Conservation (phyloP, 768 basidiomycete species). For the Hemileccinum rubropunctum region DNA sequence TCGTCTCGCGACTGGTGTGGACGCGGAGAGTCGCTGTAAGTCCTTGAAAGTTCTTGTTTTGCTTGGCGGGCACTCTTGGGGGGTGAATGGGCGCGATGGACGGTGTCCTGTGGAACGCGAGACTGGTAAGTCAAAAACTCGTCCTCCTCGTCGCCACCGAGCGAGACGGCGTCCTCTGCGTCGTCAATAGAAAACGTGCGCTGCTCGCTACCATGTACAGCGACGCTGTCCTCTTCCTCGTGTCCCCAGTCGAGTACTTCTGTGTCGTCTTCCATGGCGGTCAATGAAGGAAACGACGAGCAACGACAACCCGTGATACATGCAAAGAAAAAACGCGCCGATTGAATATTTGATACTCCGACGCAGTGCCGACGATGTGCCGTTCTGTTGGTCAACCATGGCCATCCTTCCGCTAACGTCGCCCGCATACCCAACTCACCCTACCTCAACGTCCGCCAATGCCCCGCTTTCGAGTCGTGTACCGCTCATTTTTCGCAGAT, state of each 20-base stretch:
- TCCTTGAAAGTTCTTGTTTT: conserved; percentile 13
- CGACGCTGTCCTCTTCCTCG: conserved; percentile 44
- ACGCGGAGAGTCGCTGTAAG: conserved; percentile 2
- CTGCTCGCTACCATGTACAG: conserved; percentile 41
- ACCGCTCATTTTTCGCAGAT: conserved; percentile 75
- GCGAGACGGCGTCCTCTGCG: conserved; percentile 63
- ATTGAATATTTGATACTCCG: conserved; percentile 15
- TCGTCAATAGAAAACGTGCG: conserved; percentile 35
- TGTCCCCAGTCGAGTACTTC: conserved; percentile 73
- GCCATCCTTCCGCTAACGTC: conserved; percentile 33
- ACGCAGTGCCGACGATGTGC: conserved; percentile 21
- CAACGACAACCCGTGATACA: background rate
- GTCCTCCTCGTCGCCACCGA: conserved; percentile 72
- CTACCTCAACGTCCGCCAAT: conserved; percentile 10
- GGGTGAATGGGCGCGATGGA: conserved; percentile 14
- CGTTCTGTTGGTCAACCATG: conserved; percentile 26
- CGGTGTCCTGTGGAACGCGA: conserved; percentile 29
- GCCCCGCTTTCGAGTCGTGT: conserved; percentile 49
- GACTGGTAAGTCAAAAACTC: conserved; percentile 49
- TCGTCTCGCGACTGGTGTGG: conserved; percentile 9
- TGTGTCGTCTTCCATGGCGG: conserved; percentile 60
- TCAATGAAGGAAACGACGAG: conserved; percentile 18
- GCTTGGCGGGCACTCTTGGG: conserved; percentile 12
- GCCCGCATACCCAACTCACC: conserved; percentile 22
- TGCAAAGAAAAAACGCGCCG: conserved; percentile 8